These are phyloP conservation scores for Stentor roeselii DNA, from an alignment of 73 alveolate genomes.

Conservation along the genomic window DNA sequence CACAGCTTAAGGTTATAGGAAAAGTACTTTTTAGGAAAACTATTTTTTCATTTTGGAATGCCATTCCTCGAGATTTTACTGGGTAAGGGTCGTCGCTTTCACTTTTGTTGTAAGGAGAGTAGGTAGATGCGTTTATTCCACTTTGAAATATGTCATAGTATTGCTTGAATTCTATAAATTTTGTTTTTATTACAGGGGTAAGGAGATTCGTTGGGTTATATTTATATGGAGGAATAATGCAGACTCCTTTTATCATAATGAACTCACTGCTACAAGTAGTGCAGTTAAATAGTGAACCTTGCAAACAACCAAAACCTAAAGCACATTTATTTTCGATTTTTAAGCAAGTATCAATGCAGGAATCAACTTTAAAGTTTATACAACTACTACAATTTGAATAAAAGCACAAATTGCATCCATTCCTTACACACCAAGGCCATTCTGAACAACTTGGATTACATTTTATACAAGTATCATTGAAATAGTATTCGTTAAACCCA, in stretches of 20 bases:
- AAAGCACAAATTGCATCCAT: not conserved
- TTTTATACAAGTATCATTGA: not conserved
- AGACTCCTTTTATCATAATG: not conserved
- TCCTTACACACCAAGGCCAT: constrained; percentile 4
- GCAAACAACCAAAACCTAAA: no score
- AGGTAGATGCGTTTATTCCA: not conserved
- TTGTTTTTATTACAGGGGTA: not conserved
- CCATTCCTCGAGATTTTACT: not conserved
- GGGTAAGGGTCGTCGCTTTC: not conserved
- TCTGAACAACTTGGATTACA: not conserved
- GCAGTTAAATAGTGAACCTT: no score
- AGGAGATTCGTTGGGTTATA: not conserved
- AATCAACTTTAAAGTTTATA: no score
- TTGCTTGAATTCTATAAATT: not conserved
- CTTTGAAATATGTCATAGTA: not conserved
- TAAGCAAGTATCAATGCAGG: no score
- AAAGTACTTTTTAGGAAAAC: not conserved
- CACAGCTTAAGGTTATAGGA: not conserved
- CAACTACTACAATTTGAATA: no score
- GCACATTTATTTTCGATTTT: no score
- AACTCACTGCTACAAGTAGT: no score
- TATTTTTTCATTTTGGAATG: no score
- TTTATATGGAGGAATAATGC: not conserved
- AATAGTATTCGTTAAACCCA: not conserved
- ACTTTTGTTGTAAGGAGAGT: not conserved